Base-by-base conservation (phyloP, 2,329 filamentous ascomycete species). In the Alternaria sp. region DNA sequence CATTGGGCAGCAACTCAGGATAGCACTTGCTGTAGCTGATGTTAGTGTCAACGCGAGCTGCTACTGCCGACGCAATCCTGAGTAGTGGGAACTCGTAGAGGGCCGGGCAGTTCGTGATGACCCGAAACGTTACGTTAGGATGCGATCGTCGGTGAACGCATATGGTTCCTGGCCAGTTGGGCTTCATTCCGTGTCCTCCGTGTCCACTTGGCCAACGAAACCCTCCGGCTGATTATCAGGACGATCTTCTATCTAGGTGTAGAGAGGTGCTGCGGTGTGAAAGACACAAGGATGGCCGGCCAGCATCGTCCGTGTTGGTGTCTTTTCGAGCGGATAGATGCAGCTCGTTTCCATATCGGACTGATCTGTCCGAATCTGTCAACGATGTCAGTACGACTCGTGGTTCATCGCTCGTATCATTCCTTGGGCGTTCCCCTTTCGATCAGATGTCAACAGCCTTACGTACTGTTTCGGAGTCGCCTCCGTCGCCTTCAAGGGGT, bases 1-100 rank as follows among this genome's bases (percentile, higher is more conserved):
- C n/a, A 73, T 88, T 15, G 71, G 79, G 62, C 77, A 82, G 65
- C 83, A 86, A 74, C 72, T 91, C 66, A 81, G 82, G 62, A 65
- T 84, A 60, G 87, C 87, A 1, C 66, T 84, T 66, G 85, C 84
- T 4, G 82, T 84, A 54, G 87, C 89, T 4, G 89, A 91, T 80
- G 85, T 91, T 13, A 79, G 82, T 1, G 82, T 91, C 13, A 80
- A 74, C 19, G 81, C 86, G 9, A 89, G 87, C 5, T 91, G 89
- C 69, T 90, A 86, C 70, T 90, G 86, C 60, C 69, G 74, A 28
- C 62, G 55, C 36, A 40, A 10, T 40, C 9, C 36, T 40, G 36
- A 40, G 36, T 46, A 62, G 64, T 58, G 59, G 57, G 26, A 43
- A 52, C 5, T 26, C 50, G 11, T 62, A 58, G 40, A 54, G 26